Base-by-base conservation (phyloP, 257 asterid species). In the Ocimum tenuiflorum region DNA sequence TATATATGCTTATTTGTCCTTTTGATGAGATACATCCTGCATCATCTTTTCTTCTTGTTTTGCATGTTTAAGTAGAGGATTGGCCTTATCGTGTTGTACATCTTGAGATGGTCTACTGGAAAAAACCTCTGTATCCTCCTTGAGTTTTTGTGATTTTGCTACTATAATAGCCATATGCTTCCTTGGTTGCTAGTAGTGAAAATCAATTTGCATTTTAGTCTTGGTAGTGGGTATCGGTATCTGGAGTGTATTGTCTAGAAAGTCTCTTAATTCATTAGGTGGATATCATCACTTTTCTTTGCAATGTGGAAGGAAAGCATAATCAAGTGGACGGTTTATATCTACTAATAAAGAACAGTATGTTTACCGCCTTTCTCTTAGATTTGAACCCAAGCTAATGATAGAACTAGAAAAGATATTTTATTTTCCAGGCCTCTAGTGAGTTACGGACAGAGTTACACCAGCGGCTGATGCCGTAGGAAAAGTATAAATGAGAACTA, bases 11-110 rank as follows among this genome's bases (percentile, higher is more conserved):
- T 19, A 17, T 50, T 7, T 3, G 0, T 12, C 33, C 39, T 18
- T 6, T 36, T 33, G 7, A 33, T 1, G 2, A n/a, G 8, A 24
- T 18, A 9, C 47, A 15, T 27, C 38, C 8, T 60, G 43, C 59
- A 46, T 63, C 43, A 31, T 53, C 48, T 63, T 33, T 8, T 3
- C 2, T 47, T 45, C 35, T 22, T 4, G 45, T 55, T 55, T 65
- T 65, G 39, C 46, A 29, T n/a, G 55, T 55, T 46, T 46, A 35
- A 22, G 41, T 57, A 51, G 64, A 43, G 45, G 59, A 52, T 42
- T 27, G 15, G 36, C 12, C 33, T 61, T 31, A n/a, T 13, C 27
- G 8, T 39, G 4, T 1, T 11, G 15, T 47, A 55, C 42, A 8
- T 45, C 3, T 3, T 31, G 6, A 7, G 31, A 24, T 14, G 35